phyloP scores from a whole-genome alignment of 805 yeast species.

The Suhomyces prunicola region DNA sequence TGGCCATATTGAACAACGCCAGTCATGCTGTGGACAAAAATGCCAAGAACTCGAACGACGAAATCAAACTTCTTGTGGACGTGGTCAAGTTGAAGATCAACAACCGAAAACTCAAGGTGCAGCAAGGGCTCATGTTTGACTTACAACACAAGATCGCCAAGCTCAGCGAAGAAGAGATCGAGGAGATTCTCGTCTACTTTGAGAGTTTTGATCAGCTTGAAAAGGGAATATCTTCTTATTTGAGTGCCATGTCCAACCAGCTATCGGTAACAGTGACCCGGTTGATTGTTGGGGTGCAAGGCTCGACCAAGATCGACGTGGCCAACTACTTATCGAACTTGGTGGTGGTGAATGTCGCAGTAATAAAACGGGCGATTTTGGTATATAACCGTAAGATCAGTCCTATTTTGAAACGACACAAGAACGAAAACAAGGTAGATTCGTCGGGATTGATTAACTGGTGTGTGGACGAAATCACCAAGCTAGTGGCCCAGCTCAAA shows the following conservation, averaged over 20 bases:
- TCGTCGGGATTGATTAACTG: conserved; percentile 70
- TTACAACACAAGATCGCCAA: conserved; percentile 31
- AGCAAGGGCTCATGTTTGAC: conserved; percentile 36
- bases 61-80: conserved; percentile 32
- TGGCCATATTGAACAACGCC: conserved; percentile 14
- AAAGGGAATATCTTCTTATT: conserved; percentile 33
- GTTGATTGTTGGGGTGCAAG: conserved; percentile 38
- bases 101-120: conserved; percentile 35
- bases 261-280: conserved; percentile 30
- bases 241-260: conserved; percentile 33
- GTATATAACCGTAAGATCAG: conserved; percentile 41
- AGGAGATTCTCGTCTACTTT: conserved; percentile 34
- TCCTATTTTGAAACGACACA: conserved; percentile 24
- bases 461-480: conserved; percentile 63
- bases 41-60: conserved; percentile 18
- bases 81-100: conserved; percentile 41
- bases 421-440: conserved; percentile 21
- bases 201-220: conserved; percentile 34
- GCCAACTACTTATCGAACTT: conserved; percentile 39
- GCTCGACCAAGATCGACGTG: conserved; percentile 42
- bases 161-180: conserved; percentile 28
- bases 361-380: conserved; percentile 47
- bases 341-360: conserved; percentile 37
- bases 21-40: conserved; percentile 7
- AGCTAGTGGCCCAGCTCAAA: conserved; percentile 56